Base-by-base conservation (phyloP, 305 asterid genomes). In the Fraxinus sp. region DNA sequence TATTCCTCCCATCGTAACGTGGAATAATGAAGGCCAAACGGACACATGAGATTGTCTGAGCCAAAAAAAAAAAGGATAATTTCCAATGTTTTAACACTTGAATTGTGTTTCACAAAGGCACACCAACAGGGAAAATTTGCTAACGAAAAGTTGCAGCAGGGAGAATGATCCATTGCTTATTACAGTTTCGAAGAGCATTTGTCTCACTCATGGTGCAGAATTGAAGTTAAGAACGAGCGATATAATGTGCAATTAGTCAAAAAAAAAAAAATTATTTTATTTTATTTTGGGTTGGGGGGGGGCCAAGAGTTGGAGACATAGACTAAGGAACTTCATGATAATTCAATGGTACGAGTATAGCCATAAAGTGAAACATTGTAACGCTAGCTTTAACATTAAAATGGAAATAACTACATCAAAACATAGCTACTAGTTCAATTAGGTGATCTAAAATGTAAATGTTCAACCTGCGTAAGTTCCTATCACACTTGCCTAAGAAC, bases 401-500 rank as follows among this genome's bases (percentile, higher is more conserved):
- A 68, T 36, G 78, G n/a, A 83, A 80, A 26, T 77, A 73, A 81
- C 86, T 83, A 72, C 85, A 55, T 80, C 32, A 68, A 77, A 77
- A 79, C 88, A 39, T 28, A 35, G 32, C 78, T 83, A 78, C 41
- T n/a, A 77, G 82, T 80, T 52, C 77, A 83, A 77, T 77, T 30
- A n/a, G 77, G 10, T 41, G 35, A 52, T 71, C 87, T 55, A 20
- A 79, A 83, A 79, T 64, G 77, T 7, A 68, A 64, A 9, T 64
- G 13, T 4, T 46, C 71, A 62, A 24, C 62, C 81, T 57, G 70
- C 55, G 18, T 49, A 14, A 88, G 71, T 41, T 49, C 85, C 88
- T 87, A 83, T 33, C 81, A 80, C 46, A 84, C 52, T 81, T 5
- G 59, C 78, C 86, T 77, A 77, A 85, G 81, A 78, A 77, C 7